Evolutionary conservation across 1,284 basidiomycete genomes (phyloP).

Genomic region (Ganoderma boninense): DNA sequence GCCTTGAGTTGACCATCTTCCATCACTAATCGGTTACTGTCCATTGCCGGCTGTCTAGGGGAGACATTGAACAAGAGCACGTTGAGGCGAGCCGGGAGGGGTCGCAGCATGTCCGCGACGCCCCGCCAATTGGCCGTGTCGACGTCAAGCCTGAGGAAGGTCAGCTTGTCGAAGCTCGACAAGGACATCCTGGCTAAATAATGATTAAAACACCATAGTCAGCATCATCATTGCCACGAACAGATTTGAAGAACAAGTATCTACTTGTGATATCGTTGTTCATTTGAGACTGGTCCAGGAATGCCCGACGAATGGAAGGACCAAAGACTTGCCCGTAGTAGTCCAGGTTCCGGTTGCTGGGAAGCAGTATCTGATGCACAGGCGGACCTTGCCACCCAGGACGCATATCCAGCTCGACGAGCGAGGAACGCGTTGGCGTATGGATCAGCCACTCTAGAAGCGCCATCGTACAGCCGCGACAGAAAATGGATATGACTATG

Average conservation of each 20-base stretch:
- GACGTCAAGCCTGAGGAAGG: neutral
- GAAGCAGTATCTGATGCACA: neutral
- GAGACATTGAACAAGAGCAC: neutral
- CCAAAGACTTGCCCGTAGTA: neutral
- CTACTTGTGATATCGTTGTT: neutral
- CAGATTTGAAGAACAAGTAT: neutral
- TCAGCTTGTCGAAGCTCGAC: neutral
- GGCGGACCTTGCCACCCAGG: too few species aligned
- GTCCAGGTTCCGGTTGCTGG: neutral
- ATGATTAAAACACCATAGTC: neutral
- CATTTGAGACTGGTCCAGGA: neutral
- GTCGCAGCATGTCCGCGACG: neutral
- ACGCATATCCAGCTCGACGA: neutral
- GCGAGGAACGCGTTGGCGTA: neutral
- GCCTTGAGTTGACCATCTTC: neutral
- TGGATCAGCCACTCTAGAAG: neutral
- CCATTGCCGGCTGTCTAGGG: neutral
- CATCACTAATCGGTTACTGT: neutral
- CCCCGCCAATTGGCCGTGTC: neutral
- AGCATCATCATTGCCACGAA: neutral
- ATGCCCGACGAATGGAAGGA: neutral
- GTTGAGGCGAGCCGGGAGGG: neutral
- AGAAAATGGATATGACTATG: neutral
- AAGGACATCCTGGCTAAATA: neutral
- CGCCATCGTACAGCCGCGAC: neutral